Evolutionary conservation across 129 eudicot genomes (phyloP), one percentile per base, ranked within the genome.

Genomic region (Artemisia argyi): DNA sequence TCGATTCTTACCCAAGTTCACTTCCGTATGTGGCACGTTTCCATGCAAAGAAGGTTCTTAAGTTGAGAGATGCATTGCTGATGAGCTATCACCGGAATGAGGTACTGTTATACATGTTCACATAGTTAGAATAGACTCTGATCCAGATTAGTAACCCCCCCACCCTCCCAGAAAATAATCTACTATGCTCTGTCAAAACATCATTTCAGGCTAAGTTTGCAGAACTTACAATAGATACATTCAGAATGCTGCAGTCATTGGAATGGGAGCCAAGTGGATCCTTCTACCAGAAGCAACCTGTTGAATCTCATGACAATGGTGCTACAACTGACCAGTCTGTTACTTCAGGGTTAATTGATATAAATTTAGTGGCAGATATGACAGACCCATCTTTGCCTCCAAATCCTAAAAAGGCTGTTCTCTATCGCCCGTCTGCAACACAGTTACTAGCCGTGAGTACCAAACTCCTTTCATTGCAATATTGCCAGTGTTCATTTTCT

Each of bases 221-320:
- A 66, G 99, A 94, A 79, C 78, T 90, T 79, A 88, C 97, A 10
- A 69, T 86, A 48, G 99, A 94, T 77, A 87, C 97, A 30, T 94
- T 82, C 75, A 90, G 99, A 83, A 94, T 94, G 99, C 67, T 94
- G 87, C 99, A 94, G 83, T 94, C 96, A 70, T 83, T 94, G 76
- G 99, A 94, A 81, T 94, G 99, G 99, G 99, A 94, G 82, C 94
- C 99, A 24, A 85, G 97, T 84, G 98, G 96, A 72, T 82, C 93
- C 13, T 87, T 88, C 76, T 88, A 90, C 76, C 96, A 90, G 53
- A 90, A 88, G 82, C 88, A 73, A 70, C 82, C 82, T 32, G 79
- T 78, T 60, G 94, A 86, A 86, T 66, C 82, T 53, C 80, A 66
- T 50, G 91, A 81, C 59, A 88, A 90, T 72, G 94, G 89, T 32